Evolutionary conservation across 2,329 filamentous ascomycete genomes (phyloP), one percentile per base, ranked within the genome.

Genomic region (Aspergillus flavus): DNA sequence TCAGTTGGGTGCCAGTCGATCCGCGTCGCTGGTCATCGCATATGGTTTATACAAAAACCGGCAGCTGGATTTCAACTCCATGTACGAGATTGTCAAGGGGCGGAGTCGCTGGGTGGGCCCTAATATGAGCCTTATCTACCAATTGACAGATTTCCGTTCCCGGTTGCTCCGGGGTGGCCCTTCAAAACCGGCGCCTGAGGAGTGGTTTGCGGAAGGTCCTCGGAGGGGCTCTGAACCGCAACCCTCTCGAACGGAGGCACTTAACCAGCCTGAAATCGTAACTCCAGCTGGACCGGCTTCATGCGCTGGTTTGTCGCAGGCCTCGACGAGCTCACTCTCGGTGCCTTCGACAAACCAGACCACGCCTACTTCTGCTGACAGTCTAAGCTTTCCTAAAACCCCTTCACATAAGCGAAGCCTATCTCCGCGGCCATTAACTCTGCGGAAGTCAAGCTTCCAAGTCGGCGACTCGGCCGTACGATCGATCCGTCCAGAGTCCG

Each of bases 111-210:
- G 87, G 87, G 88, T 89, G 52, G 87, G 87, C 2, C 87, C 87
- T 1, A 89, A 89, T 73, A 89, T 89, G 87, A 89, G 87, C 68
- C 78, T 89, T 61, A 89, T 89, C 72, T 89, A 89, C 81, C 87
- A 89, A 71, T 79, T 89, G 55, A 87, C 87, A 34, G 87, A 89
- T 72, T 89, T 89, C 71, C 82, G 86, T 59, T 73, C 76, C 16
- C 77, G 77, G 48, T 66, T 82, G 41, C 60, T 75, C 61, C 72
- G 78, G 57, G 71, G 73, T 32, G 69, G 70, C 12, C 65, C 71
- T 1, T 75, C 75, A 10, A 73, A 73, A 41, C 69, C 74, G 23
- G 68, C 75, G 7, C 74, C 74, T 9, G 68, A 71, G 14, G 76
- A 79, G 58, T 79, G 76, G 76, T 79, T 77, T 64, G 68, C 73